A percentile compares a stretch with the other conserved stretches of the same genome.
Conservation (phyloP, 768 basidiomycete species). For the Suillus variegatus region DNA sequence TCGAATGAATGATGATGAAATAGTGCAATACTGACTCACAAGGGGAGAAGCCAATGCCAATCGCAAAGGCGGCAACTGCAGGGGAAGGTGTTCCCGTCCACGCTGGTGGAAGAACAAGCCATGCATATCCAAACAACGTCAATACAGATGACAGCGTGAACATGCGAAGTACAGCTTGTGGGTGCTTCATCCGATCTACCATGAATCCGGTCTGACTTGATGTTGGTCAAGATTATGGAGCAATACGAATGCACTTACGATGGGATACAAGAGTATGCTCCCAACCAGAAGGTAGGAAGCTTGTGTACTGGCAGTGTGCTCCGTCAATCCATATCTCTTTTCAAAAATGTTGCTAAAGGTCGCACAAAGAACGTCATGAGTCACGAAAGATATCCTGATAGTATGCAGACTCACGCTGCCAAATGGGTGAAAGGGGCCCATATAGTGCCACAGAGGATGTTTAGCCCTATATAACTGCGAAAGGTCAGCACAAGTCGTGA, state of each 20-base stretch:
- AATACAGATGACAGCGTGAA: slow-evolving; percentile 58
- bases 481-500: slow-evolving; percentile 7
- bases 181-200: slow-evolving; percentile 58
- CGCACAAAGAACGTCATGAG: slow-evolving; percentile 7
- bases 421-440: slow-evolving; percentile 82
- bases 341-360: slow-evolving; percentile 67
- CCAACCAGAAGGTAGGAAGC: slow-evolving; percentile 75
- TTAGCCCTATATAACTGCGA: slow-evolving; percentile 69
- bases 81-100: slow-evolving; percentile 62
- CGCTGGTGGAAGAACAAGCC: slow-evolving; percentile 62
- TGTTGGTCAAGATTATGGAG: slow-evolving; percentile 1
- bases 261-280: slow-evolving; percentile 68
- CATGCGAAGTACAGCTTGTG: slow-evolving; percentile 59
- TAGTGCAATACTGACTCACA: slow-evolving; percentile 34
- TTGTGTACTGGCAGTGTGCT: slow-evolving; percentile 58
- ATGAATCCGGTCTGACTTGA: slow-evolving; percentile 58
- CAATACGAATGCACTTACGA: slow-evolving; percentile 42
- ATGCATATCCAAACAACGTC: slow-evolving; percentile 62
- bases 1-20: background rate
- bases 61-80: slow-evolving; percentile 59
- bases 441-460: slow-evolving; percentile 72
- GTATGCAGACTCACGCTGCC: slow-evolving; percentile 53
- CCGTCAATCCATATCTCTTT: slow-evolving; percentile 60
- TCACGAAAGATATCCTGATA: background rate
- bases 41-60: slow-evolving; percentile 76